Evolutionary conservation across 176 grass and related monocot species (phyloP).

Genomic region (Pharus latifolius): DNA sequence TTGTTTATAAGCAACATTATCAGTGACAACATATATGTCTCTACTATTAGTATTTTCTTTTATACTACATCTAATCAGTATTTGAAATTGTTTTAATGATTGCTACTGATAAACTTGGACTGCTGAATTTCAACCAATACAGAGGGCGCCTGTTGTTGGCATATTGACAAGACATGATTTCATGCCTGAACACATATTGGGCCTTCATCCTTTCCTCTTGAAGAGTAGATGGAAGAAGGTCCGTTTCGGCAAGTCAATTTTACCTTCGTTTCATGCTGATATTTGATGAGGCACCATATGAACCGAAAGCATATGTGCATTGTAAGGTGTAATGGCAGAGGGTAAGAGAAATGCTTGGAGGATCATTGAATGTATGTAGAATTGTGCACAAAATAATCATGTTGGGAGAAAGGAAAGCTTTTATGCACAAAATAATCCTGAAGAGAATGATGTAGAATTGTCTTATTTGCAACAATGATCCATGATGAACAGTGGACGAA

Average conservation of each 20-base stretch:
- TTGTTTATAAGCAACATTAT: background rate
- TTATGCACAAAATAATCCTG: no score
- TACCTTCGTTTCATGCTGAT: constrained; percentile 33
- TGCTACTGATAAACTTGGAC: background rate
- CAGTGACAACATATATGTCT: no score
- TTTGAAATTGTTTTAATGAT: background rate
- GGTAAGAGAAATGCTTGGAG: no score
- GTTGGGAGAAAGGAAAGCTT: no score
- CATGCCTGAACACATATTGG: constrained; percentile 80
- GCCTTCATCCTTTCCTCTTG: constrained; percentile 64
- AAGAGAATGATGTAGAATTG: no score
- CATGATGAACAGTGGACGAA: no score
- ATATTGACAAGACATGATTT: constrained; percentile 87
- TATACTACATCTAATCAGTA: background rate
- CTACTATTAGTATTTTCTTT: background rate
- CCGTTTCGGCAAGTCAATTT: constrained; percentile 46
- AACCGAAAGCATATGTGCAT: no score
- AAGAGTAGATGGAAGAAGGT: constrained; percentile 70
- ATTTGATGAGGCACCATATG: no score
- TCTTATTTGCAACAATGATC: no score
- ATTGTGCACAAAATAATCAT: no score
- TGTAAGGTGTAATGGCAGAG: no score
- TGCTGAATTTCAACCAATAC: constrained; percentile 4
- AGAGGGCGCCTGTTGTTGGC: constrained; percentile 72
- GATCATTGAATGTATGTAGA: background rate